Evolutionary conservation across 2,329 filamentous ascomycete genomes (phyloP).

Genomic region (Nemania abortiva): DNA sequence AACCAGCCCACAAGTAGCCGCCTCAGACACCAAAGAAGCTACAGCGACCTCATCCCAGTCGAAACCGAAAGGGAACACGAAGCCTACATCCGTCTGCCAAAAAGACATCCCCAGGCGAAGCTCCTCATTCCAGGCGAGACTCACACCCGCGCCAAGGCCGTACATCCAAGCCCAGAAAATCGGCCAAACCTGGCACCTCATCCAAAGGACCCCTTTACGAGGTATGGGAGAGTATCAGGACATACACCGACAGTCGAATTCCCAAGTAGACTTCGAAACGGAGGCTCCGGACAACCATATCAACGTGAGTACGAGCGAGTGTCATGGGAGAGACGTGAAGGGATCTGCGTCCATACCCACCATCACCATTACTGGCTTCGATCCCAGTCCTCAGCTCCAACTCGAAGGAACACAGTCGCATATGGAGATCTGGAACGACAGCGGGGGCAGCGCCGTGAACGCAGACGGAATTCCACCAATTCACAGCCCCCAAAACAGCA

Average conservation of each 20-base stretch:
- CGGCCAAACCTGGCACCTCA: conserved; percentile 33
- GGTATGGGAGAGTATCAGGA: conserved; percentile 28
- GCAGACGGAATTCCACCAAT: conserved; percentile 26
- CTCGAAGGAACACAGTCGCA: conserved; percentile 19
- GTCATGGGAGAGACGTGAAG: conserved; percentile 30
- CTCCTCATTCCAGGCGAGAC: conserved; percentile 35
- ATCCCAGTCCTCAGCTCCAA: conserved; percentile 47
- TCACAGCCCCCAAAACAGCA: conserved; percentile 28
- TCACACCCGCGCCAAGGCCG: conserved; percentile 23
- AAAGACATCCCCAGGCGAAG: conserved; percentile 47
- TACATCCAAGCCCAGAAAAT: conserved; percentile 24
- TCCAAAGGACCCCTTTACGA: conserved; percentile 25
- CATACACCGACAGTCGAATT: conserved; percentile 18
- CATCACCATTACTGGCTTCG: conserved; percentile 72
- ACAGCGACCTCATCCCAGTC: conserved; percentile 56
- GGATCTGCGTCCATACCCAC: conserved; percentile 67
- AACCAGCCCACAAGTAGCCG: conserved; percentile 19
- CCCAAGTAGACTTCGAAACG: background rate
- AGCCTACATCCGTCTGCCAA: conserved; percentile 45
- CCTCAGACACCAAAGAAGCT: conserved; percentile 45
- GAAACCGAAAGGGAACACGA: conserved; percentile 50
- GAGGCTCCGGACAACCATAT: background rate
- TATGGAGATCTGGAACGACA: conserved; percentile 16
- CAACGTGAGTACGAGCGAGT: conserved; percentile 23
- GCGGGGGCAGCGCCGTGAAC: conserved; percentile 19